Evolutionary conservation across 2,329 filamentous ascomycete genomes (phyloP).

Genomic region (Pseudodiploospora longispora): DNA sequence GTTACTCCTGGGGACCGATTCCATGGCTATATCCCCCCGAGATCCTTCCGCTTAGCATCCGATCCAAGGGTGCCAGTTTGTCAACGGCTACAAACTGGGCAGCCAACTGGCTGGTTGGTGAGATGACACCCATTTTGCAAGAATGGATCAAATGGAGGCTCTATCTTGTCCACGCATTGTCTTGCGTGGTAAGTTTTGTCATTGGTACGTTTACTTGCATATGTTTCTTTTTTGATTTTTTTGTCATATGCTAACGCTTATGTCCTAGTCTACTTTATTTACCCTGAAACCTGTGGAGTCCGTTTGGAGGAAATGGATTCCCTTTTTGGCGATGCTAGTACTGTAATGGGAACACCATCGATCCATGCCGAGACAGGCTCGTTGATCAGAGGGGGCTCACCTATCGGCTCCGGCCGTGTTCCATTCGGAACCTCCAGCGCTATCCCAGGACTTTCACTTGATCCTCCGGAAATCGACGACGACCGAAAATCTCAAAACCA

Average conservation of each 20-base stretch:
- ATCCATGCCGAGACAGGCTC: conserved; percentile 70
- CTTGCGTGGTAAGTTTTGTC: conserved; percentile 90
- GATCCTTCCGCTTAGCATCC: conserved; percentile 91
- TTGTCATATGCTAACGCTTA: conserved; percentile 3
- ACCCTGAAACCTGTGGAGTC: conserved; percentile 93
- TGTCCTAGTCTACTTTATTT: conserved; percentile 81
- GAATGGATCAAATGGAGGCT: conserved; percentile 88
- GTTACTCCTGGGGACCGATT: conserved; percentile 91
- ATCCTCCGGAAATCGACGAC: conserved; percentile 59
- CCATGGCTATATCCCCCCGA: conserved; percentile 99
- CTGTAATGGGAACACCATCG: conserved; percentile 68
- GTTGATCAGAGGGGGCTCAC: conserved; percentile 67
- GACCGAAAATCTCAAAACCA: conserved; percentile 35
- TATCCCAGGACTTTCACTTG: conserved; percentile 75
- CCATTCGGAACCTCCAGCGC: conserved; percentile 53
- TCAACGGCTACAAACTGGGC: conserved; percentile 98
- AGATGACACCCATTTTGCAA: conserved; percentile 89
- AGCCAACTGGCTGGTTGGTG: conserved; percentile 94
- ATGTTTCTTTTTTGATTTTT: background rate
- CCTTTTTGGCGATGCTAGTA: conserved; percentile 88
- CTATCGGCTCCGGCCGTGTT: conserved; percentile 61
- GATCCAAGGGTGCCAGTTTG: conserved; percentile 92
- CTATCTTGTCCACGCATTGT: conserved; percentile 93
- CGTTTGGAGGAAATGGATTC: conserved; percentile 94
- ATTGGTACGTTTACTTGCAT: conserved; percentile 60